These are phyloP conservation scores for Diphasiastrum complanatum DNA, from an alignment of 83 land plant genomes.

Conservation along the genomic window DNA sequence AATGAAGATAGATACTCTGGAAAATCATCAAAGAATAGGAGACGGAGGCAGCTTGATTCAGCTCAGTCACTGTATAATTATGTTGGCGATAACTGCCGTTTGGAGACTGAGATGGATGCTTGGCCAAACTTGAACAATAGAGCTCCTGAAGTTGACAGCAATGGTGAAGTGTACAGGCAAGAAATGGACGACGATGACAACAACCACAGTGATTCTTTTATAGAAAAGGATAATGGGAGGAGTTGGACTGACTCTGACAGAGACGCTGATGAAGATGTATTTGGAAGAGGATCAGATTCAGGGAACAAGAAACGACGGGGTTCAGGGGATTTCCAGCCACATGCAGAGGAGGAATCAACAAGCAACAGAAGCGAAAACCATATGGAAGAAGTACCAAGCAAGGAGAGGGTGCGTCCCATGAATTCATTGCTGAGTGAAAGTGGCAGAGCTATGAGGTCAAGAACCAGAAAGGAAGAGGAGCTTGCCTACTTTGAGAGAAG, in stretches of 20 bases:
- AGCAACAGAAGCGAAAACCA: not conserved
- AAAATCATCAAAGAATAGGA: no score
- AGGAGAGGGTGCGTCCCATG: constrained; percentile 1
- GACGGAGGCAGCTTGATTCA: no score
- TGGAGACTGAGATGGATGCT: constrained; percentile 11
- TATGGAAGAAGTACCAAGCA: not conserved
- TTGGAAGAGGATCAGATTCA: constrained; percentile 1
- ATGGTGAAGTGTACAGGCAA: no score
- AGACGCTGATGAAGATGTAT: no score
- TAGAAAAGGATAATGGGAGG: no score
- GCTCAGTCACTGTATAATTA: no score
- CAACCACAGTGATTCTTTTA: no score
- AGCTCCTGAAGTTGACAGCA: constrained; percentile 8
- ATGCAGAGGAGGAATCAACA: constrained; percentile 1
- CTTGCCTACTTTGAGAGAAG: not conserved
- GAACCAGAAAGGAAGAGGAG: not conserved
- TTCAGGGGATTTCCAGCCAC: constrained; percentile 12
- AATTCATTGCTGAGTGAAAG: not conserved
- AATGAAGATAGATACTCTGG: no score
- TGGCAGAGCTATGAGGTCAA: not conserved
- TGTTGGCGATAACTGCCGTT: constrained; percentile 40
- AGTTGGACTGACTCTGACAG: no score
- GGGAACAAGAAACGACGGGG: constrained; percentile 10
- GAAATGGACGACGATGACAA: no score
- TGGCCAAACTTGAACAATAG: not conserved